These are phyloP conservation scores for Pythium periplocum DNA, from an alignment of 352 stramenopile genomes.

Conservation along the genomic window DNA sequence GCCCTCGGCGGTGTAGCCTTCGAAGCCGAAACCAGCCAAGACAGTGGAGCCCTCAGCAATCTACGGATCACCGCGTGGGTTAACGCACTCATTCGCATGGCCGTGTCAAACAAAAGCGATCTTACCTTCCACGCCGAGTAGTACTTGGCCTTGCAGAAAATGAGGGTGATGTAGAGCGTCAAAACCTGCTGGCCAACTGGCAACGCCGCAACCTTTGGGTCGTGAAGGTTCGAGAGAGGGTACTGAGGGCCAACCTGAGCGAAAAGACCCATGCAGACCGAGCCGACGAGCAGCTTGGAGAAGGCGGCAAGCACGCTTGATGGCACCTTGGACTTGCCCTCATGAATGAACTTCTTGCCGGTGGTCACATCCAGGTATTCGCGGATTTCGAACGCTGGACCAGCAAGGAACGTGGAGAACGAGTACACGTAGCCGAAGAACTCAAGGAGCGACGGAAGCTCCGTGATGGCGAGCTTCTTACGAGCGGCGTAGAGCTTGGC, in stretches of 20 bases:
- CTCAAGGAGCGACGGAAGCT: slow-evolving; percentile 89
- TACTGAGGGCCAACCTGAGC: slow-evolving; percentile 25
- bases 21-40: slow-evolving; percentile 86
- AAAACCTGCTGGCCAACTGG: slow-evolving; percentile 47
- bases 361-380: slow-evolving; percentile 85
- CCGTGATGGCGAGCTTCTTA: slow-evolving; percentile 47
- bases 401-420: slow-evolving; percentile 94
- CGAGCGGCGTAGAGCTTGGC: slow-evolving; percentile 20
- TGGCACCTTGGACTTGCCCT: slow-evolving; percentile 24
- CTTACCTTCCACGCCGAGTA: slow-evolving; percentile 92
- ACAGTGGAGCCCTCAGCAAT: slow-evolving; percentile 75
- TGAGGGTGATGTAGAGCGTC: slow-evolving; percentile 82
- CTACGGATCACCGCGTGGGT: slow-evolving; percentile 1
- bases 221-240: slow-evolving; percentile 19
- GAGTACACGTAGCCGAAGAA: slow-evolving; percentile 97
- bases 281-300: slow-evolving; percentile 47
- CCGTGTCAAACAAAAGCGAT: slow-evolving; percentile 46
- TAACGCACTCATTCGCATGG: slow-evolving; percentile 8
- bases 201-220: slow-evolving; percentile 8
- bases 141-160: slow-evolving; percentile 92
- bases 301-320: slow-evolving; percentile 30
- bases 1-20: slow-evolving; percentile 89
- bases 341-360: slow-evolving; percentile 38
- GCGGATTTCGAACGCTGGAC: slow-evolving; percentile 94
- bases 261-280: slow-evolving; percentile 48